Base-by-base conservation (phyloP, 75 land plant genomes). In the Pinus taeda region DNA sequence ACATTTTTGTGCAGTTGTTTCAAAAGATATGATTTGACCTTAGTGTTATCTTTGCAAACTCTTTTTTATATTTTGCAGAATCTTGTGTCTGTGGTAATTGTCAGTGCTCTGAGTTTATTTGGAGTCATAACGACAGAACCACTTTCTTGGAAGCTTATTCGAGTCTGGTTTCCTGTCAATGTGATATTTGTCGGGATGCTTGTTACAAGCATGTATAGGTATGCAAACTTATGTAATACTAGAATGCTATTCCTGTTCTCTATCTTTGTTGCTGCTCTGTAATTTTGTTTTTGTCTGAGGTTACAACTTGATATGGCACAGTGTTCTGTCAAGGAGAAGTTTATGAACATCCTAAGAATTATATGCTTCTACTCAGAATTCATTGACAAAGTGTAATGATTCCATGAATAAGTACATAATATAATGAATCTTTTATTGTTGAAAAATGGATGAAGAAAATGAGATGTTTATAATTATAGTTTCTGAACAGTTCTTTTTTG, bases 181-280 rank as follows among this genome's bases (percentile, higher is more conserved):
- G 60, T 93, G 36, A 93, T 97, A 62, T 97, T 97, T 91, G 98
- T 97, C 49, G 98, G 99, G 74, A 97, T 97, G 99, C 96, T 97
- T 57, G 79, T 97, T 49, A 89, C 97, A 45, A 92, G 99, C 83
- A 95, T 95, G 72, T 97, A 83, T 82, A 97, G 99, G 99, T 97
- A 77, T 62, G 76, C n/a, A 30, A 37, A n/a, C 69, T 76, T 57
- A 22, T 60, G n/a, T 53, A 76, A 72, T 78, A 60, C 15, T 69
- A 15, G 15, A 26, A 39, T 75, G 61, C 26, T 15, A 30, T 57
- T n/a, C 18, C 37, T 75, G 77, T 63, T 7, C 8, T 55, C 45
- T 17, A 36, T 76, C 30, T 20, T 26, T n/a, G 33, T 33, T 33
- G 33, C 33, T 33, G 33, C 33, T 33, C 33, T 33, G 33, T 33